A percentile compares a stretch with the other conserved stretches of the same genome.
Evolutionary conservation across 192 early-diverging fungal genomes (phyloP).

Genomic region (Kappamyces sp.): DNA sequence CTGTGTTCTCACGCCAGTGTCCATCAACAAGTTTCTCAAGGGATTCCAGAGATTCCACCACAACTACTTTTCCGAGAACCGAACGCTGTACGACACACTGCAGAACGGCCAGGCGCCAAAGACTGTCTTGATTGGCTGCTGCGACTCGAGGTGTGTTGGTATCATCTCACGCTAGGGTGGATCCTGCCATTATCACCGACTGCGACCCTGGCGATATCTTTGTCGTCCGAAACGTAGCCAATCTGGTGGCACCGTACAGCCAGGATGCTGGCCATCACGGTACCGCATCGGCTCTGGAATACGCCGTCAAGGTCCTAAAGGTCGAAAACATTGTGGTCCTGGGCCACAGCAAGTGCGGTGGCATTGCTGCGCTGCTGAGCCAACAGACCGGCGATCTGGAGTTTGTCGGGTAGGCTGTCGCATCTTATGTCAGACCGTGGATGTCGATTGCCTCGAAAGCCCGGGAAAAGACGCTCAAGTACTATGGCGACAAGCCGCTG

Average conservation of each 20-base stretch:
- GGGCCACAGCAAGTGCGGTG: conserved; percentile 42
- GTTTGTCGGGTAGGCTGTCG: conserved; percentile 36
- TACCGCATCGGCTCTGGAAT: conserved; percentile 38
- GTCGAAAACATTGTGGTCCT: conserved; percentile 39
- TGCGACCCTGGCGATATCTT: conserved; percentile 46
- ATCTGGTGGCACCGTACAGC: conserved; percentile 37
- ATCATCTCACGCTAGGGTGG: conserved; percentile 15
- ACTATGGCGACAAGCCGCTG: background rate
- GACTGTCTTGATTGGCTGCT: conserved; percentile 40
- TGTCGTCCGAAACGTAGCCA: conserved; percentile 42
- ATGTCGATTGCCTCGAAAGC: conserved; percentile 37
- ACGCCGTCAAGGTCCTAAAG: conserved; percentile 37
- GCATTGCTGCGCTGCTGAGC: conserved; percentile 33
- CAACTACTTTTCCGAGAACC: conserved; percentile 33
- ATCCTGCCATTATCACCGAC: conserved; percentile 46
- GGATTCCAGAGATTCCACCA: conserved; percentile 30
- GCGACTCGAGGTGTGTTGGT: conserved; percentile 27
- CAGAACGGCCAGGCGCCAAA: conserved; percentile 40
- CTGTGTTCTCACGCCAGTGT: too few species aligned
- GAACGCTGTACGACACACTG: conserved; percentile 25
- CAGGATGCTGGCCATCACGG: conserved; percentile 29
- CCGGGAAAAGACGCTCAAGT: conserved; percentile 31
- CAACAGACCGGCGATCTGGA: conserved; percentile 24
- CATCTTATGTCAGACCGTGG: conserved; percentile 36
- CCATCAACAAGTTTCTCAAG: background rate